A percentile compares a stretch with the other conserved stretches of the same genome.
Conservation (phyloP, 2,329 filamentous ascomycete species). For the Ophiostoma montium region DNA sequence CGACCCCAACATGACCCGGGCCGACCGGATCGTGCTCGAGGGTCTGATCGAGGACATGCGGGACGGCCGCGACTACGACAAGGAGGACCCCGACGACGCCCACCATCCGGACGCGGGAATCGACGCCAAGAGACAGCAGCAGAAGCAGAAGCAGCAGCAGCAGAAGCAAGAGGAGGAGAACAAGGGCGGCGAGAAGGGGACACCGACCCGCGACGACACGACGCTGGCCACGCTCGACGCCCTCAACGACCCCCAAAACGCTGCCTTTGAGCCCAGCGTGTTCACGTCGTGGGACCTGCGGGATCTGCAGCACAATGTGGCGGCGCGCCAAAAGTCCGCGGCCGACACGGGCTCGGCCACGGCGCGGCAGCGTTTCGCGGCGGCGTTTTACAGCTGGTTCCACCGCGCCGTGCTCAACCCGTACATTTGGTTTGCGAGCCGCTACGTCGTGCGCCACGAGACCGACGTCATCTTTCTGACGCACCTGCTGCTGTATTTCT, state of each 20-base stretch:
- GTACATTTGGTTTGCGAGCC: slow-evolving; percentile 42
- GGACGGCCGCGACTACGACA: slow-evolving; percentile 12
- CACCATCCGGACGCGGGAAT: slow-evolving; percentile 8
- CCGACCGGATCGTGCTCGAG: slow-evolving; percentile 27
- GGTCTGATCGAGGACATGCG: slow-evolving; percentile 27
- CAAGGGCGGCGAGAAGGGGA: too few relatives aligned
- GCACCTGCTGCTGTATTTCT: slow-evolving; percentile 58
- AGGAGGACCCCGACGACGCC: slow-evolving; percentile 3
- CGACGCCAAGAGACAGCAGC: slow-evolving; percentile 4
- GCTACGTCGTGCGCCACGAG: slow-evolving; percentile 41
- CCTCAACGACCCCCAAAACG: slow-evolving; percentile 26
- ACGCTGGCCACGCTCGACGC: slow-evolving; percentile 25
- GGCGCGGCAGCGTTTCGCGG: slow-evolving; percentile 3
- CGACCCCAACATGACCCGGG: slow-evolving; percentile 26
- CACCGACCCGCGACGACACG: slow-evolving; percentile 15
- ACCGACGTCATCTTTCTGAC: slow-evolving; percentile 69
- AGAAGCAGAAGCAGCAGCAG: background rate
- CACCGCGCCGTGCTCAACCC: slow-evolving; percentile 40
- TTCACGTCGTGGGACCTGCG: slow-evolving; percentile 28
- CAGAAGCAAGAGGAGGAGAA: too few relatives aligned
- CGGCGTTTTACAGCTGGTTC: slow-evolving; percentile 31
- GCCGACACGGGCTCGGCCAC: slow-evolving; percentile 1
- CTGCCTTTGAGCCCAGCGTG: slow-evolving; percentile 32
- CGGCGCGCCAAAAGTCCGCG: slow-evolving; percentile 3
- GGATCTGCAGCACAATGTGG: slow-evolving; percentile 21